Base-by-base conservation (phyloP, 2,329 filamentous ascomycete genomes). In the Colletotrichum tofieldiae region DNA sequence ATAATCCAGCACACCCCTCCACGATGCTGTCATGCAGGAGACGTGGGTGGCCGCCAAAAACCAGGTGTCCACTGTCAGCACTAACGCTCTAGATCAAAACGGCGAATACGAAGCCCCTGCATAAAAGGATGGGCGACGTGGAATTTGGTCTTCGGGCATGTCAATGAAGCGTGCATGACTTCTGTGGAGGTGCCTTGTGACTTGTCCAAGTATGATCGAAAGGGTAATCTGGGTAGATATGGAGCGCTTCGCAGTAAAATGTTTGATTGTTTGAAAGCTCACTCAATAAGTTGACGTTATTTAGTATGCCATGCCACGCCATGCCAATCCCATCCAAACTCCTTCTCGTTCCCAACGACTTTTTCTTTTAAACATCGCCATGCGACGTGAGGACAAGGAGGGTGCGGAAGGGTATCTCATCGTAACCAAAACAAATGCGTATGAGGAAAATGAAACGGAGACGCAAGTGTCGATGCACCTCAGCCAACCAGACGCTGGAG, bases 321-420 rank as follows among this genome's bases (percentile, higher is more conserved):
- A 35, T n/a, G 29, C 61, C 26, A 26, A 23, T 20, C n/a, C 12
- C 5, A 39, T 7, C 47, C 6, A 4, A 45, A 18, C 37, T 55
- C 23, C 37, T 18, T 55, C 2, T 23, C 12, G 18, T 52, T 8
- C 18, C 16, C 18, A 47, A 60, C 47, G 29, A 39, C 32, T 16
- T 14, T 5, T 41, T 16, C 2, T 32, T 20, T 8, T 20, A 32
- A 43, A 23, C 55, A 55, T 60, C 23, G 37, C 56, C 54, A 65
- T 49, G 23, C 29, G 29, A 18, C 14, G 23, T 41, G 54, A 66
- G 49, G 49, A 35, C 67, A 73, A 51, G 55, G 60, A 62, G 65
- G 73, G 65, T 67, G 65, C 65, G 45, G 45, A 41, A 58, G 69
- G 69, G 69, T 72, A 72, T 72, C 69, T 72, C 59, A 49, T 74